phyloP scores from a whole-genome alignment of 1,284 basidiomycete genomes.

The Marasmius oreades region DNA sequence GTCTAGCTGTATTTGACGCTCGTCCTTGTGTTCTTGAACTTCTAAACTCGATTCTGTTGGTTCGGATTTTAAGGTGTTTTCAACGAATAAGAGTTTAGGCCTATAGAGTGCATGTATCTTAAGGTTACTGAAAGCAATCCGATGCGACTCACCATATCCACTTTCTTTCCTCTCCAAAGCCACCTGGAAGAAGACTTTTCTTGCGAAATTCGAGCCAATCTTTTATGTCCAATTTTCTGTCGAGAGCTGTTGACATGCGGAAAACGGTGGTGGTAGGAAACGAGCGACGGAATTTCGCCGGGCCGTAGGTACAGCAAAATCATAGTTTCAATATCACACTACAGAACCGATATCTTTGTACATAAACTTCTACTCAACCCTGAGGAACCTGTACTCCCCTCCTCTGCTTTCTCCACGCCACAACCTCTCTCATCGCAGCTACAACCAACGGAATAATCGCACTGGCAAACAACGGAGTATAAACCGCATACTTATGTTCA shows the following conservation, averaged over 20 bases:
- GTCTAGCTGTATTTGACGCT: constrained; percentile 82
- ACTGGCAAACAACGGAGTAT: constrained; percentile 89
- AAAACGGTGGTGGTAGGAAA: too few species aligned
- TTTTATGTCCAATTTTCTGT: not conserved
- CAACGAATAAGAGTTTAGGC: constrained; percentile 44
- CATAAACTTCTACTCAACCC: not conserved
- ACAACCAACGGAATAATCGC: constrained; percentile 80
- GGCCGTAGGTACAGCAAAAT: too few species aligned
- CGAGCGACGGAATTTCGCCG: too few species aligned
- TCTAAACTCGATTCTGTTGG: not conserved
- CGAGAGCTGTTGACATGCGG: not conserved
- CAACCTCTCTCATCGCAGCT: constrained; percentile 66
- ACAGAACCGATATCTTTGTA: too few species aligned
- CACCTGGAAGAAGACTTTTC: constrained; percentile 51
- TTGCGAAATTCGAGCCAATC: constrained; percentile 7
- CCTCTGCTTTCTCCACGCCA: constrained; percentile 48
- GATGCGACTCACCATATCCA: constrained; percentile 55
- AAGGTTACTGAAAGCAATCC: constrained; percentile 2
- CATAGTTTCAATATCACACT: too few species aligned
- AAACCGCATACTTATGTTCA: constrained; percentile 94
- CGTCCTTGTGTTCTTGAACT: constrained; percentile 62
- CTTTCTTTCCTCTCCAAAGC: constrained; percentile 55
- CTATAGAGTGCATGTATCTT: constrained; percentile 24
- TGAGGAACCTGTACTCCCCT: constrained; percentile 9
- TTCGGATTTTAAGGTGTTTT: not conserved